Evolutionary conservation across 2,329 filamentous ascomycete genomes (phyloP).

Genomic region (Phaeosphaeriaceae sp.): DNA sequence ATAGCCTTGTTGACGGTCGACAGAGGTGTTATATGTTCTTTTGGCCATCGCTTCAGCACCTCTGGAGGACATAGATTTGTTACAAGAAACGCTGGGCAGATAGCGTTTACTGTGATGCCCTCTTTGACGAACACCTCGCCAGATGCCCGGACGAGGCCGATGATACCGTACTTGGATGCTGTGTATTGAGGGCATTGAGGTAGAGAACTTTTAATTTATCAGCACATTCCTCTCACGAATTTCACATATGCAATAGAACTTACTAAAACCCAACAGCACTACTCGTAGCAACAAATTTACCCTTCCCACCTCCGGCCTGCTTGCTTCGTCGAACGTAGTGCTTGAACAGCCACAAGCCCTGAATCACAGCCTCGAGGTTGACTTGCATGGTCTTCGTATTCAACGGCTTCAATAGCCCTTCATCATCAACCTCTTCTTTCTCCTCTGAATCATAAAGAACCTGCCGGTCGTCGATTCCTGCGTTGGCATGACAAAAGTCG

Average conservation of each 20-base stretch:
- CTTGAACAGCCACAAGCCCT: slow-evolving; percentile 52
- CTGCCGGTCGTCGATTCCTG: slow-evolving; percentile 50
- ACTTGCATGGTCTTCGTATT: slow-evolving; percentile 49
- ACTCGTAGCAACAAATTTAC: slow-evolving; percentile 50
- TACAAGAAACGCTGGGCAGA: slow-evolving; percentile 50
- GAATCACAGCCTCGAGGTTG: slow-evolving; percentile 50
- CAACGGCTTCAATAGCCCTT: slow-evolving; percentile 46
- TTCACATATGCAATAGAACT: slow-evolving; percentile 5
- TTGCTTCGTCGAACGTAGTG: slow-evolving; percentile 51
- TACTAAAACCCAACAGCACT: slow-evolving; percentile 48
- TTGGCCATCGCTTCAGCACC: slow-evolving; percentile 44
- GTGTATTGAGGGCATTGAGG: slow-evolving; percentile 50
- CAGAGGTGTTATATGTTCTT: slow-evolving; percentile 51
- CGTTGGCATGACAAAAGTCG: slow-evolving; percentile 54
- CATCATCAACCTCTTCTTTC: slow-evolving; percentile 40
- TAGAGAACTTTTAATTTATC: slow-evolving; percentile 23
- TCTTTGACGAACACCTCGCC: slow-evolving; percentile 43
- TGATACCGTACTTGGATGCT: slow-evolving; percentile 51
- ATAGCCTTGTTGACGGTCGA: slow-evolving; percentile 50
- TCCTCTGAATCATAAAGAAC: slow-evolving; percentile 43
- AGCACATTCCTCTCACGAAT: neutral
- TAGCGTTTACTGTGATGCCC: slow-evolving; percentile 49
- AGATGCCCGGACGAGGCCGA: slow-evolving; percentile 48
- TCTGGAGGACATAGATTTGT: slow-evolving; percentile 50
- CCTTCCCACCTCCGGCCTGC: slow-evolving; percentile 42